Evolutionary conservation across 2,329 filamentous ascomycete species (phyloP), one percentile per base, ranked within the genome.

Genomic region (Monosporascus sp.): DNA sequence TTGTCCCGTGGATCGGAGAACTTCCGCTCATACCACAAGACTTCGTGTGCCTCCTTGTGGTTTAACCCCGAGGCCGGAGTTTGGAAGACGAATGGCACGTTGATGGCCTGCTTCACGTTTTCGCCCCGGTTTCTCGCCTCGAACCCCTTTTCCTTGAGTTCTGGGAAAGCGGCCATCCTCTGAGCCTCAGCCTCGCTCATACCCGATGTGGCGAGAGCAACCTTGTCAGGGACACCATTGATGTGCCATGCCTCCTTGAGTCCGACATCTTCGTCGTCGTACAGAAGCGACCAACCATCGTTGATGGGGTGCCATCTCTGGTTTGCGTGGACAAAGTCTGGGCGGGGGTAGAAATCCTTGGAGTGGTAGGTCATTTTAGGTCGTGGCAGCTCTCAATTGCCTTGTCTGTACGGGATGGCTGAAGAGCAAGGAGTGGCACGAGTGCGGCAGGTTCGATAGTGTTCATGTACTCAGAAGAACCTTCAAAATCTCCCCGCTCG

Each of bases 81-180:
- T 63, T 88, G 85, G 60, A 86, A 88, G 2, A 82, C 83, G 57
- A 80, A 88, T 0, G 84, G 84, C 0, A 88, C 83, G 37, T 76
- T 72, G 56, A 88, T 87, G 9, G 74, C 71, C 25, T 74, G 72
- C 62, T 79, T 81, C 14, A 66, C 60, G 53, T 78, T 67, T 49
- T 67, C 64, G 69, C 0, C 60, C 56, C 14, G 64, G 56, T 2
- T 57, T 59, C 1, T 59, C 60, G 62, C 42, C 17, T 75, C 68
- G 50, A 73, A 63, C 34, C 79, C 79, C 52, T 75, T 72, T 50
- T 75, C 69, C 46, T 78, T 69, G 27, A 80, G 68, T 54, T 78
- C 71, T 1, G 77, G 77, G 49, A 76, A 75, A 9, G 74, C 72
- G 4, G 75, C 74, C 47, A 81, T 78, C 60, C 72, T 75, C 58